Conservation (phyloP, 2,329 filamentous ascomycete genomes). For the Trichophyton schoenleinii region DNA sequence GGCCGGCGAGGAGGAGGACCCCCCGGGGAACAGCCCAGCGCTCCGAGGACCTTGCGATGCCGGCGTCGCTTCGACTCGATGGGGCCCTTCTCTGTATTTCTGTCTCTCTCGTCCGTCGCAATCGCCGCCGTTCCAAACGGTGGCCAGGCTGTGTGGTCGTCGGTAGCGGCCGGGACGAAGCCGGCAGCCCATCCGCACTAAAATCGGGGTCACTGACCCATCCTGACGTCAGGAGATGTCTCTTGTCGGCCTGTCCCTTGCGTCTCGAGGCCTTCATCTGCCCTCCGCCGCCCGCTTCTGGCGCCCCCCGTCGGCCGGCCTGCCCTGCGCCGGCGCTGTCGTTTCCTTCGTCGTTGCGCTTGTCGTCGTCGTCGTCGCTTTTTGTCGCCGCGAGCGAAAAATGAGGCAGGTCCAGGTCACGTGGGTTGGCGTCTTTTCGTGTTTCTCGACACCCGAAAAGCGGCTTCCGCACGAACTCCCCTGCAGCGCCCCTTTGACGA, state of each 20-base stretch:
- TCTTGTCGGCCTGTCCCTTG: not conserved
- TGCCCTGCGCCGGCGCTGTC: too few species aligned
- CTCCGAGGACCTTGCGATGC: not conserved
- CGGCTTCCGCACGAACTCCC: not conserved
- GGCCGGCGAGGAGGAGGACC: not conserved
- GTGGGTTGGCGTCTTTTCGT: slow-evolving; percentile 23
- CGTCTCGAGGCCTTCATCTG: not conserved
- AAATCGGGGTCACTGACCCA: not conserved
- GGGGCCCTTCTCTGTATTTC: too few species aligned
- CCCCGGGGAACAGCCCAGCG: not conserved
- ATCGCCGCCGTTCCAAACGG: not conserved
- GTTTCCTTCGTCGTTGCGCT: too few species aligned
- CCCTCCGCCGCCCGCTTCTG: too few species aligned
- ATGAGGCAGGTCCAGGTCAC: slow-evolving; percentile 15
- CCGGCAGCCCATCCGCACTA: not conserved
- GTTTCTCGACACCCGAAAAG: slow-evolving; percentile 12
- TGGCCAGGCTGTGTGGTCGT: not conserved
- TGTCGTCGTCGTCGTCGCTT: not conserved
- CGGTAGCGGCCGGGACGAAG: slow-evolving; percentile 6
- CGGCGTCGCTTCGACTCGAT: not conserved
- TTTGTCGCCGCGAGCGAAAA: not conserved
- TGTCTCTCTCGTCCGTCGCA: not conserved
- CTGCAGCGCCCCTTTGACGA: not conserved
- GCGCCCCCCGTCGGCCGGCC: too few species aligned
- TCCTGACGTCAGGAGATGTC: not conserved